Conservation (phyloP, 805 yeast genomes). For the Candida nonsorbophila region DNA sequence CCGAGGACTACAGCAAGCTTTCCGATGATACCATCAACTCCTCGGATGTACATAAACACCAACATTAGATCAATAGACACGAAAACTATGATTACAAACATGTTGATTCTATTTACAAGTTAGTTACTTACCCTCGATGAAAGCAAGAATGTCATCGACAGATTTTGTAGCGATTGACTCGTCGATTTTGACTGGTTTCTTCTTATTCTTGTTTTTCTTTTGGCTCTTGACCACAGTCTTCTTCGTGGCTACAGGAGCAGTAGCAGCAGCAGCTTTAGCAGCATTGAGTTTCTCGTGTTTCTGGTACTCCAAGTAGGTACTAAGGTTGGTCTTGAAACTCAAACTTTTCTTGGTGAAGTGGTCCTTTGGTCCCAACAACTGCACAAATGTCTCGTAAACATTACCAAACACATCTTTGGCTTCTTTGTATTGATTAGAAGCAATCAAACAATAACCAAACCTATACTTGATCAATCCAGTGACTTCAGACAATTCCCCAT, state of each 20-base stretch:
- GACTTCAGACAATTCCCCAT: slow-evolving; percentile 56
- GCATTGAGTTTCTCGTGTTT: slow-evolving; percentile 29
- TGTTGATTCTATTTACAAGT: slow-evolving; percentile 1
- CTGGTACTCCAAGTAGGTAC: slow-evolving; percentile 41
- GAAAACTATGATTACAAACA: neutral
- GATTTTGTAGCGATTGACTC: slow-evolving; percentile 54
- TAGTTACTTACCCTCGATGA: slow-evolving; percentile 52
- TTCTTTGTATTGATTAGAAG: slow-evolving; percentile 44
- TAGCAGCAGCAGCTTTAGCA: slow-evolving; percentile 17
- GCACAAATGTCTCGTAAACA: slow-evolving; percentile 54
- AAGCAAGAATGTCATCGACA: slow-evolving; percentile 66
- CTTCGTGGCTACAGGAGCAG: slow-evolving; percentile 5
- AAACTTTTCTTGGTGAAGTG: slow-evolving; percentile 61
- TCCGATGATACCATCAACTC: slow-evolving; percentile 1
- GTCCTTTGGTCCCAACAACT: slow-evolving; percentile 63
- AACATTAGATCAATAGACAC: neutral
- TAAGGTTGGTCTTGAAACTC: slow-evolving; percentile 57
- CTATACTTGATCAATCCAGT: slow-evolving; percentile 68
- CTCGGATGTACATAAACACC: neutral
- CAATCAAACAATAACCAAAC: slow-evolving; percentile 42
- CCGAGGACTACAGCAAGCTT: slow-evolving; percentile 1
- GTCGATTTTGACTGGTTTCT: slow-evolving; percentile 7
- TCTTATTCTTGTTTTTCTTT: slow-evolving; percentile 12
- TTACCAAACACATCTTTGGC: slow-evolving; percentile 52
- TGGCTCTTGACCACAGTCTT: slow-evolving; percentile 3